A percentile compares a stretch with the other conserved stretches of the same genome.
phyloP scores from a whole-genome alignment of 208 protist genomes.

The Leishmania mexicana region DNA sequence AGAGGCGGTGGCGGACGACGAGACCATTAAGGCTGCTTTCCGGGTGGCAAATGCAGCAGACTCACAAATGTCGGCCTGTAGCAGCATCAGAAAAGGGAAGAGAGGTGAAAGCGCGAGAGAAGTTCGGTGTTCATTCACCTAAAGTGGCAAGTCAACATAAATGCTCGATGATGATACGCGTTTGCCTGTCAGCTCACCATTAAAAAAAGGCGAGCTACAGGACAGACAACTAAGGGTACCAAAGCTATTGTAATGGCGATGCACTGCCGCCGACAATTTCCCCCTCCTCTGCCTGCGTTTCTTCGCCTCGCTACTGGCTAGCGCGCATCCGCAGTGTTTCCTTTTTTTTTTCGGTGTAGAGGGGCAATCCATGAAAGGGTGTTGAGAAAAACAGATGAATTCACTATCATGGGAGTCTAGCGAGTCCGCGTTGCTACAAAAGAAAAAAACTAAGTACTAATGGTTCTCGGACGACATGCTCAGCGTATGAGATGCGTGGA shows the following conservation, averaged over 20 bases:
- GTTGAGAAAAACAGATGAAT: background rate
- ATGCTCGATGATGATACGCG: background rate
- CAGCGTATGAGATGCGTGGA: background rate
- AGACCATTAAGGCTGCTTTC: slow-evolving; percentile 13
- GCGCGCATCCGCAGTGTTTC: background rate
- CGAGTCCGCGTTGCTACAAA: background rate
- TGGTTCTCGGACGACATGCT: background rate
- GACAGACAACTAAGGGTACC: background rate
- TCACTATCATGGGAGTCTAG: background rate
- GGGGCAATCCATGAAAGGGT: background rate
- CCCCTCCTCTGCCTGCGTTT: background rate
- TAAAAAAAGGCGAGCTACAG: background rate
- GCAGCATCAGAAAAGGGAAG: background rate
- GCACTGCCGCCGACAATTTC: background rate
- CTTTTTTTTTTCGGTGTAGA: background rate
- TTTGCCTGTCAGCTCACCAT: background rate
- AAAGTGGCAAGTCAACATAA: background rate
- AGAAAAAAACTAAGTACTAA: slow-evolving; percentile 20
- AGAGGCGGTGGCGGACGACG: slow-evolving; percentile 11
- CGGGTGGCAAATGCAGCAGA: slow-evolving; percentile 1
- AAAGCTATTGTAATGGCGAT: background rate
- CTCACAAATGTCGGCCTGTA: background rate
- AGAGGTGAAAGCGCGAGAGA: background rate
- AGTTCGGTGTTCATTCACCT: too few relatives aligned
- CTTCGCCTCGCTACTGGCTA: background rate